Evolutionary conservation across 306 rosid genomes (phyloP).

Genomic region (Prunus fruticosa): DNA sequence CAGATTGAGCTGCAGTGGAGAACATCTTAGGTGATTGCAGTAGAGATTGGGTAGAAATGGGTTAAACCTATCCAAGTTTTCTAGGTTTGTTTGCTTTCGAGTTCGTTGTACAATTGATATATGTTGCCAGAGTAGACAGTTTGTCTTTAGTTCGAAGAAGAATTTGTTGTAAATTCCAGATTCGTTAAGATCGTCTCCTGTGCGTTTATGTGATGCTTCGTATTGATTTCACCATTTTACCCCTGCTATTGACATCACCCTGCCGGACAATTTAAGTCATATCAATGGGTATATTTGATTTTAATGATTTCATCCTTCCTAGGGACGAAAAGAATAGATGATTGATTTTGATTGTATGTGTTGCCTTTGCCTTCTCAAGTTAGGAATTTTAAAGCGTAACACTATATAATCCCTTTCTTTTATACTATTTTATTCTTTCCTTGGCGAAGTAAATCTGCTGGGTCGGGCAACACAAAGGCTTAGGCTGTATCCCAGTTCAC

Average conservation of each 20-base stretch:
- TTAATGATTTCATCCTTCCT: neutral
- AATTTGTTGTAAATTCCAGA: neutral
- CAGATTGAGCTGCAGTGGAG: conserved; percentile 67
- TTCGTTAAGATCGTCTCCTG: neutral
- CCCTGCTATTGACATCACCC: neutral
- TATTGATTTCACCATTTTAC: neutral
- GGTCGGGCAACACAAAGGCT: neutral
- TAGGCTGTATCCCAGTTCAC: no score
- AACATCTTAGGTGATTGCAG: neutral
- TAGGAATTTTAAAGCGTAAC: no score
- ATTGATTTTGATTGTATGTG: neutral
- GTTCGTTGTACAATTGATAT: conserved; percentile 1
- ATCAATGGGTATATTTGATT: no score
- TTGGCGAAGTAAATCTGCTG: neutral
- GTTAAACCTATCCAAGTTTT: neutral
- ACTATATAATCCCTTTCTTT: neutral
- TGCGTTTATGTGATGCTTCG: neutral
- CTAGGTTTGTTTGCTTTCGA: neutral
- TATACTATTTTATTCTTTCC: neutral
- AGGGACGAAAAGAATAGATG: neutral
- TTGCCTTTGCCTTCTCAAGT: no score
- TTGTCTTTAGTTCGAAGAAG: neutral
- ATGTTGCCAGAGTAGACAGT: neutral
- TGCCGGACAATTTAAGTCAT: neutral
- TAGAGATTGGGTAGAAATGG: neutral